Percentiles rank a stretch among this genome's conserved stretches.
phyloP scores from a whole-genome alignment of 345 rosid genomes.

The Brassica incana region DNA sequence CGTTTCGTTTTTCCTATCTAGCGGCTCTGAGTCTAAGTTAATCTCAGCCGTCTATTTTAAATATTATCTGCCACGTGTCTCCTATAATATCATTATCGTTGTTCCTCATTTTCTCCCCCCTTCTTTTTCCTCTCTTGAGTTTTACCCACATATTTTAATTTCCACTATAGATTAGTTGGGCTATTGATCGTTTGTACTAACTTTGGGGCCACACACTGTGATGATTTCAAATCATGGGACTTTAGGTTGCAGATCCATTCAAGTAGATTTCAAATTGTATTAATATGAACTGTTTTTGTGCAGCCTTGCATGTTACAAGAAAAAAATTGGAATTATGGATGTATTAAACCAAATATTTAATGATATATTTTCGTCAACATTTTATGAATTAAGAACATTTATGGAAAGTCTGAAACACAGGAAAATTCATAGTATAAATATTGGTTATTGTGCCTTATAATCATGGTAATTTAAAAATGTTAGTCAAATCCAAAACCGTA shows the following conservation, averaged over 20 bases:
- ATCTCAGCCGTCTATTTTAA: conserved; percentile 45
- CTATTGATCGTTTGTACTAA: neutral
- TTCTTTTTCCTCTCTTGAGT: neutral
- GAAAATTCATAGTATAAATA: no score
- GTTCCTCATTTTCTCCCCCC: neutral
- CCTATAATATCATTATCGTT: conserved; percentile 13
- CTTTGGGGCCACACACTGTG: conserved; percentile 14
- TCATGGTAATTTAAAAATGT: no score
- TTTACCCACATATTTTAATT: neutral
- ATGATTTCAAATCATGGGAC: conserved; percentile 21
- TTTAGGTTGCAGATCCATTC: neutral
- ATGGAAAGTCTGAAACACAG: no score
- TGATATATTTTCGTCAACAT: neutral
- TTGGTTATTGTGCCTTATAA: no score
- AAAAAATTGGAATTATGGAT: neutral
- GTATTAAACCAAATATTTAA: neutral
- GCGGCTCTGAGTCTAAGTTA: neutral
- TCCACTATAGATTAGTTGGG: neutral
- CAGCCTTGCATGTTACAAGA: neutral
- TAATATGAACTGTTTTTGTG: neutral
- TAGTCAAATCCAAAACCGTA: no score
- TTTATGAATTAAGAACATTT: neutral
- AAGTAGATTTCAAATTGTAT: neutral
- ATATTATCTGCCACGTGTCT: conserved; percentile 7
- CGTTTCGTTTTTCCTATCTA: conserved; percentile 13